Conservation (phyloP, 495 filamentous ascomycete genomes). For the Penicillium desertorum region DNA sequence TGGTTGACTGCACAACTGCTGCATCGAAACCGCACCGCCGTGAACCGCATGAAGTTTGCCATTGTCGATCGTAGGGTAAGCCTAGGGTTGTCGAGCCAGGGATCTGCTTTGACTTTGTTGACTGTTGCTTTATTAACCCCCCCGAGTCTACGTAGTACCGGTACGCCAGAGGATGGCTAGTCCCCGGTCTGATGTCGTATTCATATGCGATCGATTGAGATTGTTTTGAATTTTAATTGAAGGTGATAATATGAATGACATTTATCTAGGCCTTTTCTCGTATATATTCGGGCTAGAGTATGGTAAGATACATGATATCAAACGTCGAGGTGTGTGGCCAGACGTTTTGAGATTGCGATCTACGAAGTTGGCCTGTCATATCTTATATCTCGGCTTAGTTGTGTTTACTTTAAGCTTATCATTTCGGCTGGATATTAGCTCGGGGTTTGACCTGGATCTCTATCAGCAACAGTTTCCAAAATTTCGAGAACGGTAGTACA, state of each 20-base stretch:
- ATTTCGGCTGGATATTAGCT: not conserved
- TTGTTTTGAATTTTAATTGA: not conserved
- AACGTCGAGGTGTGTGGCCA: not conserved
- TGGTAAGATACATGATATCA: not conserved
- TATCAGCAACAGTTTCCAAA: not conserved
- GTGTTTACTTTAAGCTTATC: not conserved
- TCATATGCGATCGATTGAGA: not conserved
- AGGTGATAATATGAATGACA: not conserved
- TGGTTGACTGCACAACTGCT: constrained; percentile 20
- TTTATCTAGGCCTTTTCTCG: not conserved
- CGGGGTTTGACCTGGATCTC: not conserved
- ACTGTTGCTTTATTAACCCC: not conserved
- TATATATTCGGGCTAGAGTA: not conserved
- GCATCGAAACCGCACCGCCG: constrained; percentile 26
- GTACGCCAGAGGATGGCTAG: not conserved
- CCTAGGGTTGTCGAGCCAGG: constrained; percentile 28
- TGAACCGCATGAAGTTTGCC: constrained; percentile 21
- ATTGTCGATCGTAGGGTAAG: constrained; percentile 26
- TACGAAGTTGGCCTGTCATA: not conserved
- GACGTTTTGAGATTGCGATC: not conserved
- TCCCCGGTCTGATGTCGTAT: not conserved
- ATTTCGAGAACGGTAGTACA: constrained; percentile 1
- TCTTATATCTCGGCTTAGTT: not conserved
- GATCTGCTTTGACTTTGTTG: constrained; percentile 15
- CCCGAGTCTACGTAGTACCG: constrained; percentile 5